These are phyloP conservation scores for Plasmodium coatneyi DNA, from an alignment of 169 alveolate species.

Conservation along the genomic window DNA sequence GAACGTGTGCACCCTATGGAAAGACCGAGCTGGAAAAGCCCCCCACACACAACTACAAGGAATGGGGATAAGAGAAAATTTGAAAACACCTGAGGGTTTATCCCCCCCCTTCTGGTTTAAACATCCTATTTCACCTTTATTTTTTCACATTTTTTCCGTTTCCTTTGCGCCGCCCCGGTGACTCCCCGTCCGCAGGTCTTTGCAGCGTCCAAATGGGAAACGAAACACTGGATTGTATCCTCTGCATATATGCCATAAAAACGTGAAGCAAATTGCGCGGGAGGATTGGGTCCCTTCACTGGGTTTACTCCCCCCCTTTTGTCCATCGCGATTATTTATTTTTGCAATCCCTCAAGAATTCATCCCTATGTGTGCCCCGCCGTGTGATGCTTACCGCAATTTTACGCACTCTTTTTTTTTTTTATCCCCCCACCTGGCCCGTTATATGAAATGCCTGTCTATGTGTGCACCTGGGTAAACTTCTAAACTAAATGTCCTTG, in stretches of 20 bases:
- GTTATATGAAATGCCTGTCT: background rate
- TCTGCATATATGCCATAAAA: slow-evolving; percentile 83
- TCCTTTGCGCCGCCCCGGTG: background rate
- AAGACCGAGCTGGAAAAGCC: background rate
- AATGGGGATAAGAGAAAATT: background rate
- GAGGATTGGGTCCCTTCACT: background rate
- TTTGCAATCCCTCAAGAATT: background rate
- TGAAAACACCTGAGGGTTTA: background rate
- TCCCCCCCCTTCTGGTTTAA: background rate
- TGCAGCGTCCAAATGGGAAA: slow-evolving; percentile 84
- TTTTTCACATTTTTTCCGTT: background rate
- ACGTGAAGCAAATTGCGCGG: slow-evolving; percentile 61
- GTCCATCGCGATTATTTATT: background rate
- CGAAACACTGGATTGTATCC: slow-evolving; percentile 85
- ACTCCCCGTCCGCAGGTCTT: slow-evolving; percentile 70
- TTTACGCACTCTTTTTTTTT: background rate
- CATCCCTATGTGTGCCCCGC: background rate
- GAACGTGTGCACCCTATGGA: background rate
- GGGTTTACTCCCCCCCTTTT: background rate
- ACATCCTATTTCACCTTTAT: background rate
- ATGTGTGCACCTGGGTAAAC: background rate
- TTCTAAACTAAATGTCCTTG: background rate
- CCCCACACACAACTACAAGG: background rate
- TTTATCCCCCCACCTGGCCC: background rate
- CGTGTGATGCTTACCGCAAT: background rate